Percentiles rank a stretch among this genome's conserved stretches.
Conservation (phyloP, 2,329 filamentous ascomycete genomes). For the Colletotrichum acutatum region DNA sequence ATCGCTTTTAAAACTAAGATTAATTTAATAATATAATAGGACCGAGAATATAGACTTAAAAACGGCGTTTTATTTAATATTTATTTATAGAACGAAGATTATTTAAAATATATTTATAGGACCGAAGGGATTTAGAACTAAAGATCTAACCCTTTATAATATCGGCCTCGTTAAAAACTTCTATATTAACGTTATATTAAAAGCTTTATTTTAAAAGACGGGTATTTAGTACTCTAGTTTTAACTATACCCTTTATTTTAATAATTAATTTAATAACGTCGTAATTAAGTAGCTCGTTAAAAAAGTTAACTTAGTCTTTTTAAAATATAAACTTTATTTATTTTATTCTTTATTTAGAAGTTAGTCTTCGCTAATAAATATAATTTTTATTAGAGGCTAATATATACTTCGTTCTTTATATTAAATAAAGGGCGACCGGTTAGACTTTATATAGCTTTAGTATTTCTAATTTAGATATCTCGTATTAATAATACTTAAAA, state of each 20-base stretch:
- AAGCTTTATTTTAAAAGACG: background rate
- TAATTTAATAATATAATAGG: background rate
- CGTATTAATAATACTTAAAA: no score
- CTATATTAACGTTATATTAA: background rate
- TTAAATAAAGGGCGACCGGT: accelerated
- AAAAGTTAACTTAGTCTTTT: background rate
- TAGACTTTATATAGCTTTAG: no score
- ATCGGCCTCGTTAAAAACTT: background rate
- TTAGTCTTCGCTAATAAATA: no score
- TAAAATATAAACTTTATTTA: background rate
- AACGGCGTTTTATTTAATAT: accelerated
- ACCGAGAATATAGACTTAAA: background rate
- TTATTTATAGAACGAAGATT: background rate
- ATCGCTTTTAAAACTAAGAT: background rate
- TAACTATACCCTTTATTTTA: background rate
- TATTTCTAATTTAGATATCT: no score
- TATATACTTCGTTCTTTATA: no score
- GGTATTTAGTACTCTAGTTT: background rate
- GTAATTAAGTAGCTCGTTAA: background rate
- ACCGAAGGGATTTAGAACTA: background rate
- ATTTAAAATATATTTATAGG: background rate
- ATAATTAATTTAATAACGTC: accelerated
- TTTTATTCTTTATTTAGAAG: no score
- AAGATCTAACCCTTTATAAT: background rate
- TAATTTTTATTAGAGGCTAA: accelerated